These are phyloP conservation scores for Fusarium sp. DNA, from an alignment of 2,329 filamentous ascomycete genomes.

Conservation along the genomic window DNA sequence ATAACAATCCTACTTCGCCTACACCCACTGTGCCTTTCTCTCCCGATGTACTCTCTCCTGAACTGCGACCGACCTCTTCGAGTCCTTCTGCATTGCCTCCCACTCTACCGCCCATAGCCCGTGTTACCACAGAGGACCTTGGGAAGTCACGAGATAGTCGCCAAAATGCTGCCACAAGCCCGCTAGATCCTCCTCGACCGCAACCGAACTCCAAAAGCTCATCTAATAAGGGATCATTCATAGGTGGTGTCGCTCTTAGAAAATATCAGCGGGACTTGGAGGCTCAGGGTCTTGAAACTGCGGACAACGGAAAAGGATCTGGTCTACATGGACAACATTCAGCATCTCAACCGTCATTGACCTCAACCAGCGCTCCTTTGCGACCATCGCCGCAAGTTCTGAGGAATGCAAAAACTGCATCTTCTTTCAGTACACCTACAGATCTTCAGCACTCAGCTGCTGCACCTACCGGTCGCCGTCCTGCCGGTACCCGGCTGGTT, in stretches of 20 bases:
- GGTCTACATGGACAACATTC: slow-evolving; percentile 25
- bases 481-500: slow-evolving; percentile 52
- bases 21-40: slow-evolving; percentile 50
- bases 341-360: slow-evolving; percentile 24
- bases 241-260: slow-evolving; percentile 63
- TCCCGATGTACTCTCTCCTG: slow-evolving; percentile 52
- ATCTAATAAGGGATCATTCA: slow-evolving; percentile 56
- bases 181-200: slow-evolving; percentile 36
- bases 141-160: slow-evolving; percentile 36
- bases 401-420: slow-evolving; percentile 46
- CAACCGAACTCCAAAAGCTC: slow-evolving; percentile 46
- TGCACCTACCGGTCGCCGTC: slow-evolving; percentile 52
- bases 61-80: slow-evolving; percentile 48
- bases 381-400: slow-evolving; percentile 36
- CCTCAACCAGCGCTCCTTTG: slow-evolving; percentile 41
- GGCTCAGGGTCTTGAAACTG: slow-evolving; percentile 34
- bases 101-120: slow-evolving; percentile 60
- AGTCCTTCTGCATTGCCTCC: slow-evolving; percentile 55
- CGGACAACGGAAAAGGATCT: slow-evolving; percentile 28
- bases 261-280: slow-evolving; percentile 58
- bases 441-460: slow-evolving; percentile 54
- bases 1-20: slow-evolving; percentile 56
- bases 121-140: slow-evolving; percentile 56
- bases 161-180: slow-evolving; percentile 39
- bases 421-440: slow-evolving; percentile 58